Base-by-base conservation (phyloP, 169 alveolate genomes). In the Babesia gibsoni region DNA sequence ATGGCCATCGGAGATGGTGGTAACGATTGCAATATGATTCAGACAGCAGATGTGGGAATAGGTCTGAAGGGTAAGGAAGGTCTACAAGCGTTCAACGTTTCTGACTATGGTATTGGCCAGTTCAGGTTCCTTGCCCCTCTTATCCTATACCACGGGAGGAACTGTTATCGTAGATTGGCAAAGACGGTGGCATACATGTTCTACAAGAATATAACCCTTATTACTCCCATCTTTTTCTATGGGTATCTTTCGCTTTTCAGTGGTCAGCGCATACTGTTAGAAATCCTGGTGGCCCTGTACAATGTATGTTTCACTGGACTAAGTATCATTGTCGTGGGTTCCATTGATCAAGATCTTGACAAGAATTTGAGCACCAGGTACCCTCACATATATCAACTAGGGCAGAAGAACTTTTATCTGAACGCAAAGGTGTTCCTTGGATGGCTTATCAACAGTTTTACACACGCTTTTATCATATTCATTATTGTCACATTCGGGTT, bases 1-100 rank as follows among this genome's bases (percentile, higher is more conserved):
- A 52, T 77, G 53, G 97, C 98, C 23, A 84, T 94, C 30, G 99
- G 99, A 16, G 99, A 98, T 82, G 99, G 99, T n/a, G 99, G 98
- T 9, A 96, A 98, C 91, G 99, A 98, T 84, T 98, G 97, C 29
- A 96, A 97, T 23, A 98, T 98, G 99, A 94, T 98, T 36, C 92
- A 94, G 81, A 97, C 94, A 64, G 99, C 99, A 39, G 96, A 97
- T 64, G 98, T 96, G 29, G 99, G 99, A 7, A 96, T 97, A 20
- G 99, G 99, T 18, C 89, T 95, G 42, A 90, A 91, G 52, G 99
- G 99, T 20, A 88, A 94, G 67, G 99, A 97, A 73, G 99, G 99
- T 8, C 78, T 92, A 35, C 98, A 95, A 73, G 98, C 98, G 0
- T 94, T 90, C 33, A 91, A 94, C 52, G 93, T 93, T 0, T 92